Evolutionary conservation across 768 basidiomycete genomes (phyloP), one percentile per base, ranked within the genome.

Genomic region (Leccinum uliginosum): DNA sequence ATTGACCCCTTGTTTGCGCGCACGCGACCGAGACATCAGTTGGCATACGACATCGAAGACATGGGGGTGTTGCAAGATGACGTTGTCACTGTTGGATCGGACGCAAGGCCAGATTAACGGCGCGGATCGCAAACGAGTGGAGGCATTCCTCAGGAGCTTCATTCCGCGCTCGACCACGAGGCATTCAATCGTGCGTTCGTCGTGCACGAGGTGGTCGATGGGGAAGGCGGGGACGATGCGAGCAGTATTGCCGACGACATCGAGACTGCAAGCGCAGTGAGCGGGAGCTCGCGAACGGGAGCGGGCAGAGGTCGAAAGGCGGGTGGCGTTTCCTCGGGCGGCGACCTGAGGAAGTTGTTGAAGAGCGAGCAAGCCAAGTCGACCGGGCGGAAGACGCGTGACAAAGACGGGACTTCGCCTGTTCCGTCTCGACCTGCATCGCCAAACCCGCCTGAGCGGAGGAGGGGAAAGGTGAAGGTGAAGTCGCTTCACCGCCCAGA

Each of bases 61-160:
- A 75, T 83, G 11, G 77, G 78, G 17, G 88, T 93, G 10, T 69
- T 98, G 55, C 91, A 92, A 67, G 97, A 80, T 99, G 66, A 83
- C 89, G 32, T 83, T 98, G 65, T 91, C 91, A 3, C 91, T 92
- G 73, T 77, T 99, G 63, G 96, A 98, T 68, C 87, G 96, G 38
- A 89, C 89, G 17, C 86, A 86, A 58, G 86, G 81, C 8, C 87
- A 88, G 70, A 81, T 92, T 53, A 80, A 80, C 27, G 77, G 80
- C 14, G 75, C 78, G 9, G 94, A 98, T 64, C 78, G 92, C 66
- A 86, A 83, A 67, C 79, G 86, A 63, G 87, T 97, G 32, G 97
- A 99, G 71, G 80, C 79, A 0, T 91, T 91, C 67, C 67, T 97
- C 58, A 78, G 96, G 48, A 82, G 83, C 14, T 85, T 87, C 62